These are phyloP conservation scores for Salinomyces thailandicus DNA, from an alignment of 2,329 filamentous ascomycete species.

Conservation along the genomic window DNA sequence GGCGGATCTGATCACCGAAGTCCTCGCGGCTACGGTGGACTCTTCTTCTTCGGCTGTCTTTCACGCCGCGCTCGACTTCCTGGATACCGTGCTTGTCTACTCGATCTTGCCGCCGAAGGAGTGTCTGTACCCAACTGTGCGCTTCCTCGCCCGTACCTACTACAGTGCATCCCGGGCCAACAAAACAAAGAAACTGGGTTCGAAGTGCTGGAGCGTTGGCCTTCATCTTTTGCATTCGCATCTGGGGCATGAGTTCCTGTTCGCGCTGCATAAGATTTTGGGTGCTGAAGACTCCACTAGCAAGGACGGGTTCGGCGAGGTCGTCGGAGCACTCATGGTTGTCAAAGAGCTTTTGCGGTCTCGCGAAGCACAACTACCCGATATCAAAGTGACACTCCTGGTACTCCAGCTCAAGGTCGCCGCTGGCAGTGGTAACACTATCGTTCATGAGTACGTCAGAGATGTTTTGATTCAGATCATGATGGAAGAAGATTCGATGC, in stretches of 20 bases:
- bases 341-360: conserved; percentile 14
- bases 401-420: conserved; percentile 7
- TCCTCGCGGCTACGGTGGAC: conserved; percentile 16
- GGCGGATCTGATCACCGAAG: conserved; percentile 12
- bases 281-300: conserved; percentile 8
- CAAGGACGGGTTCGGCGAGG: conserved; percentile 16
- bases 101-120: conserved; percentile 14
- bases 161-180: conserved; percentile 22
- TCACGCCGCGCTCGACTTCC: conserved; percentile 18
- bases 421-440: conserved; percentile 4
- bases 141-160: conserved; percentile 23
- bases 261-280: conserved; percentile 17
- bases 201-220: conserved; percentile 17
- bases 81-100: conserved; percentile 23
- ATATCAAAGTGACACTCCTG: conserved; percentile 5
- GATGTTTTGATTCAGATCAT: conserved; percentile 29
- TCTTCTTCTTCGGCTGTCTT: conserved; percentile 22
- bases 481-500: conserved; percentile 32
- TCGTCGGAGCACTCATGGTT: conserved; percentile 22
- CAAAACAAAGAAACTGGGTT: conserved; percentile 18
- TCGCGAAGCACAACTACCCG: conserved; percentile 3
- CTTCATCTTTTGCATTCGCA: conserved; percentile 23
- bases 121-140: conserved; percentile 12
- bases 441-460: conserved; percentile 11
- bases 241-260: conserved; percentile 18